Evolutionary conservation across 2,329 filamentous ascomycete genomes (phyloP), one percentile per base, ranked within the genome.

Genomic region (Aspergillus texensis): DNA sequence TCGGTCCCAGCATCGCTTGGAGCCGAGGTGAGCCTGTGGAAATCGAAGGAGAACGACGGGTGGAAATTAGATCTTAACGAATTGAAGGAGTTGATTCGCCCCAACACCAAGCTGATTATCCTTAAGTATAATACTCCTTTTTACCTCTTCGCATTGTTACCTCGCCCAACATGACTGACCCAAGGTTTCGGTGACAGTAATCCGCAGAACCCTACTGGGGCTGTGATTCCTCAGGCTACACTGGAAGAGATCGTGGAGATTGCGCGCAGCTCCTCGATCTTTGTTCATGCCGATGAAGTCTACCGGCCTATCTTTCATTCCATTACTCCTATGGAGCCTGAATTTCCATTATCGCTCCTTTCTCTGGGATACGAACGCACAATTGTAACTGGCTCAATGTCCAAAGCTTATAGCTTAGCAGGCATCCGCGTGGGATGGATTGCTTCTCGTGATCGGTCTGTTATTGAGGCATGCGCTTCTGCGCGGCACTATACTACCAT

Each of bases 401-500:
- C 91, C 30, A 96, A 96, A 79, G 91, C 92, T 0, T 97, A 93
- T 78, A 88, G 91, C 2, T 80, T 97, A 5, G 92, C 93, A 0
- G 93, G 93, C 2, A 89, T 96, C 65, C 88, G 93, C 0, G 78
- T 94, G 1, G 93, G 93, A 36, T 97, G 93, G 93, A 84, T 94
- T 62, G 91, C 91, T 4, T 90, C 89, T 16, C 86, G 87, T 30
- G 86, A 88, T 75, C 73, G 75, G 6, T 78, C 80, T 0, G 83
- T 96, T 61, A 84, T 94, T 59, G 84, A 88, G 57, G 81, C 83
- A 16, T 83, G 91, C 65, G 87, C 89, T 12, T 78, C 81, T 16
- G 88, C 89, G 1, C 84, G 92, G 46, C 90, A 95, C 75, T 96
- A 95, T 80, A 96, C 92, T 4, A 93, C 91, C 30, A 96, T 96